Percentiles rank a stretch among this genome's conserved stretches.
Evolutionary conservation across 495 filamentous ascomycete species (phyloP).

Genomic region (Pyrenopolyporus hunteri): DNA sequence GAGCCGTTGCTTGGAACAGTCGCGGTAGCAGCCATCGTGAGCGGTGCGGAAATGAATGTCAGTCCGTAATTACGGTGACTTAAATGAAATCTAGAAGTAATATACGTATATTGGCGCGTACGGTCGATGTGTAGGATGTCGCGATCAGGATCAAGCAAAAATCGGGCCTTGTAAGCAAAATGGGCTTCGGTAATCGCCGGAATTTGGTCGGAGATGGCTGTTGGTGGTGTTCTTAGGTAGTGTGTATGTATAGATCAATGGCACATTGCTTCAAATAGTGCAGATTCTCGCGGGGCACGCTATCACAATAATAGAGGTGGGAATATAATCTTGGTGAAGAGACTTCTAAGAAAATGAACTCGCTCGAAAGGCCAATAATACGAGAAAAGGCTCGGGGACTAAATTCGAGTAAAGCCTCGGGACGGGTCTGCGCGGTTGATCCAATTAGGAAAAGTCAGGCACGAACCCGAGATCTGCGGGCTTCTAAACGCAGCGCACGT

Average conservation of each 20-base stretch:
- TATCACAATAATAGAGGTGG: background rate
- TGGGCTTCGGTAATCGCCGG: slow-evolving; percentile 12
- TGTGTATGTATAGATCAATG: slow-evolving; percentile 9
- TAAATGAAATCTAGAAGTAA: background rate
- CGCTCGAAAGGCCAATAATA: background rate
- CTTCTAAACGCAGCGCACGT: slow-evolving; percentile 1
- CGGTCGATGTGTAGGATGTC: background rate
- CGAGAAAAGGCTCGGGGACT: background rate
- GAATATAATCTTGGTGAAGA: background rate
- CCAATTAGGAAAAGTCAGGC: background rate
- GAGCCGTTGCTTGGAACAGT: slow-evolving; percentile 39
- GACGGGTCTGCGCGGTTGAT: background rate
- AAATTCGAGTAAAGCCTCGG: slow-evolving; percentile 1
- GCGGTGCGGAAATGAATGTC: background rate
- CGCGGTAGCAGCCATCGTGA: slow-evolving; percentile 44
- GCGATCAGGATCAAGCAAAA: background rate
- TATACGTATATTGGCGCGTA: background rate
- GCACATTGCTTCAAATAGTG: slow-evolving; percentile 3
- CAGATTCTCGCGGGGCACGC: background rate
- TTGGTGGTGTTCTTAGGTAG: background rate
- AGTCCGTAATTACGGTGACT: background rate
- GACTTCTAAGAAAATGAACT: background rate
- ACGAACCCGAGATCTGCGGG: background rate
- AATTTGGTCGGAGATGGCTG: slow-evolving; percentile 6
- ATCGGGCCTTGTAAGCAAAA: slow-evolving; percentile 13